phyloP scores from a whole-genome alignment of 2,329 filamentous ascomycete genomes.

The Botrytis cinerea region DNA sequence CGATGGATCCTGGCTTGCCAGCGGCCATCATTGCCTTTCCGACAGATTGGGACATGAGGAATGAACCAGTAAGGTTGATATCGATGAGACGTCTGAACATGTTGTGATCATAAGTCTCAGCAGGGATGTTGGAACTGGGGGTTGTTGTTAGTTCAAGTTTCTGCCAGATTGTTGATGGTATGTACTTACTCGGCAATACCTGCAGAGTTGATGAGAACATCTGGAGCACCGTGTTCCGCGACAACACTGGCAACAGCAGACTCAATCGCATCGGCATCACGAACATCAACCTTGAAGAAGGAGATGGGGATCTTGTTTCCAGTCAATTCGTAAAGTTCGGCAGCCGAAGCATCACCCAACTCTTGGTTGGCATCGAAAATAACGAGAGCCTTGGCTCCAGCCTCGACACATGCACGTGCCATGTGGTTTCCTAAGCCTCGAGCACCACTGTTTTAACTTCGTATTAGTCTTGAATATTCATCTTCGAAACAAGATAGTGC shows the following conservation, averaged over 20 bases:
- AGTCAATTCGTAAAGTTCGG: constrained; percentile 71
- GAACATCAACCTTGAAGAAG: constrained; percentile 79
- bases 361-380: constrained; percentile 79
- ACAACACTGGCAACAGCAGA: constrained; percentile 68
- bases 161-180: not conserved
- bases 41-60: constrained; percentile 74
- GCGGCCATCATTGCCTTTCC: constrained; percentile 73
- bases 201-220: constrained; percentile 78
- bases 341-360: constrained; percentile 68
- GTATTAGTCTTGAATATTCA: not conserved
- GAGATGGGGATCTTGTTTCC: constrained; percentile 62
- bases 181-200: constrained; percentile 69
- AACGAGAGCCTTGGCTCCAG: constrained; percentile 70
- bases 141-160: not conserved
- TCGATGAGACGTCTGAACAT: constrained; percentile 80
- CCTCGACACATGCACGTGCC: constrained; percentile 75
- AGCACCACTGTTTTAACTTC: constrained; percentile 57
- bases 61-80: constrained; percentile 79
- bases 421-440: constrained; percentile 78
- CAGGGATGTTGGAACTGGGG: constrained; percentile 72
- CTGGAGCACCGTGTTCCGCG: constrained; percentile 66
- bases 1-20: constrained; percentile 69
- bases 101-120: constrained; percentile 72
- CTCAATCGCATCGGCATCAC: constrained; percentile 69
- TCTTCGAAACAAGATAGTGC: not conserved